Conservation (phyloP, 1,139 yeast species). For the Starmera stellimalicola region DNA sequence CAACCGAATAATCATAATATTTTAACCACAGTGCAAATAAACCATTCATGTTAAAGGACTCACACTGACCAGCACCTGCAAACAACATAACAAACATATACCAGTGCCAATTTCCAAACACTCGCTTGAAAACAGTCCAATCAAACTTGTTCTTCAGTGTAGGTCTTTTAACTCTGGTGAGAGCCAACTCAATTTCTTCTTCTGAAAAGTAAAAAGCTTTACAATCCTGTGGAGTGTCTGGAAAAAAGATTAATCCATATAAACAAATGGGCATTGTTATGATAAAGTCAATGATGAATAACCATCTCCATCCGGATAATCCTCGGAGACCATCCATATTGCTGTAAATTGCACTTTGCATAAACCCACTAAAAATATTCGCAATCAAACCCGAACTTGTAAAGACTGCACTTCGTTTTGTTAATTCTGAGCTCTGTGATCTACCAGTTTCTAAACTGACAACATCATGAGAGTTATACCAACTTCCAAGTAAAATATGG, state of each 20-base stretch:
- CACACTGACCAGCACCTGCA: conserved; percentile 40
- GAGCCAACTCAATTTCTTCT: conserved; percentile 16
- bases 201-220: conserved; percentile 10
- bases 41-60: conserved; percentile 33
- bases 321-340: conserved; percentile 22
- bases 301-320: conserved; percentile 26
- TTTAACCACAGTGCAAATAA: conserved; percentile 33
- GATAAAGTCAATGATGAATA: conserved; percentile 24
- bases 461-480: conserved; percentile 20
- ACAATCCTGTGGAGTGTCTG: conserved; percentile 27
- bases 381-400: conserved; percentile 24
- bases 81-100: conserved; percentile 33
- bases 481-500: conserved; percentile 20
- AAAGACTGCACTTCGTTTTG: conserved; percentile 19
- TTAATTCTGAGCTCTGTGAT: too few species aligned
- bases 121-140: conserved; percentile 26
- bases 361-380: conserved; percentile 26
- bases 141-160: conserved; percentile 20
- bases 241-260: conserved; percentile 20
- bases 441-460: too few species aligned
- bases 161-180: conserved; percentile 6
- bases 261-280: conserved; percentile 23
- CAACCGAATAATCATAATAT: conserved; percentile 26
- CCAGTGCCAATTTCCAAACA: conserved; percentile 35
- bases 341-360: conserved; percentile 23